These are phyloP conservation scores for Diplotaxis tenuifolia DNA, from an alignment of 345 rosid genomes.

Conservation along the genomic window DNA sequence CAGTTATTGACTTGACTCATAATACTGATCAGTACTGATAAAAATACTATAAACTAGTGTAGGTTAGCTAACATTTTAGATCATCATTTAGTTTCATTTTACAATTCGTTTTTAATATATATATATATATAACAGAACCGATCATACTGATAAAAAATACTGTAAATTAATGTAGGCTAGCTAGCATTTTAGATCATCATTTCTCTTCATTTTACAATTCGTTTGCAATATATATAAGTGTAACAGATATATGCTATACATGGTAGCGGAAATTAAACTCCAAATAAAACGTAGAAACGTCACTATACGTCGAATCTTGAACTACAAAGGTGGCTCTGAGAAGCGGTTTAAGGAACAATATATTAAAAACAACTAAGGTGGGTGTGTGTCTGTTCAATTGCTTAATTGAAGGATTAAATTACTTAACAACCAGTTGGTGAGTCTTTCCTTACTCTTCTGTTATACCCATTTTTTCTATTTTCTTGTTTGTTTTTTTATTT, in stretches of 20 bases:
- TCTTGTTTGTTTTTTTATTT: constrained; percentile 4
- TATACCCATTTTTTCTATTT: constrained; percentile 21
- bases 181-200: neutral
- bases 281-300: constrained; percentile 5
- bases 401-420: constrained; percentile 56
- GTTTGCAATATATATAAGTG: neutral
- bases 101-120: neutral
- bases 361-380: neutral
- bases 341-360: constrained; percentile 27
- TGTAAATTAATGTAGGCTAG: neutral
- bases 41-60: neutral
- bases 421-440: constrained; percentile 77
- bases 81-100: neutral
- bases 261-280: constrained; percentile 15
- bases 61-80: neutral
- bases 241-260: neutral
- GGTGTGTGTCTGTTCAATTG: constrained; percentile 43
- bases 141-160: too few relatives aligned
- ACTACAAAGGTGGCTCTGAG: neutral
- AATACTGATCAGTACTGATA: neutral
- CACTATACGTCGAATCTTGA: neutral
- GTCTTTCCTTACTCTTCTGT: constrained; percentile 28
- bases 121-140: too few relatives aligned
- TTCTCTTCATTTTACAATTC: neutral
- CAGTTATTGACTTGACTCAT: constrained; percentile 27